Evolutionary conservation across 164 flowering plant species (phyloP).

Genomic region (grape (Vitis vinifera)): ASM3070453v1 NC_081812.1:22980501-22981000

Average conservation of each 20-base stretch:
- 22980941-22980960: slow-evolving; percentile 71
- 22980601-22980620: slow-evolving; percentile 74
- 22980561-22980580: slow-evolving; percentile 8
- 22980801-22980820: slow-evolving; percentile 51
- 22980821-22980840: slow-evolving; percentile 59
- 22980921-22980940: slow-evolving; percentile 61
- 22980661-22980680: too few relatives aligned
- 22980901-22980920: slow-evolving; percentile 61
- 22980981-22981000: not conserved
- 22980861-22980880: slow-evolving; percentile 79
- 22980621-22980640: slow-evolving; percentile 60
- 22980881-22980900: slow-evolving; percentile 71
- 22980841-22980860: slow-evolving; percentile 85
- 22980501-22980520: slow-evolving; percentile 77
- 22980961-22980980: slow-evolving; percentile 45
- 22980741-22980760: too few relatives aligned
- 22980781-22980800: slow-evolving; percentile 39
- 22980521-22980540: slow-evolving; percentile 84
- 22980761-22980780: too few relatives aligned
- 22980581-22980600: slow-evolving; percentile 60
- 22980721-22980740: too few relatives aligned
- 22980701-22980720: too few relatives aligned
- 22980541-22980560: slow-evolving; percentile 77
- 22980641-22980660: slow-evolving; percentile 41
- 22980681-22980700: too few relatives aligned